These are phyloP conservation scores for Ustulina deusta DNA, from an alignment of 2,329 filamentous ascomycete species.

Conservation along the genomic window DNA sequence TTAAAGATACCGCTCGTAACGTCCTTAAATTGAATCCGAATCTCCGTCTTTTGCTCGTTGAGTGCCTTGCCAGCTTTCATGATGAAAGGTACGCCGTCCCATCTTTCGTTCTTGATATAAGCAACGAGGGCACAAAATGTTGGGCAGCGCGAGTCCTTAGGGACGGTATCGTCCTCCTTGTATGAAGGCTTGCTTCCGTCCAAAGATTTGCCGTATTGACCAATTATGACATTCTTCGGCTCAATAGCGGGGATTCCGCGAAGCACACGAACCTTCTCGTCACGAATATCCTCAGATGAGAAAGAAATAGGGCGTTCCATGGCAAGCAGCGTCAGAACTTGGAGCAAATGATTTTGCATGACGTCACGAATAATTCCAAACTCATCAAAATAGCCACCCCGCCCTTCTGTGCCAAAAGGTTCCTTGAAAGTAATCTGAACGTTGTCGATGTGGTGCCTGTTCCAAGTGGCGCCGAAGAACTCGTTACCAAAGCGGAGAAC, in stretches of 20 bases:
- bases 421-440: constrained; percentile 99
- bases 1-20: constrained; percentile 99
- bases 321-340: constrained; percentile 93
- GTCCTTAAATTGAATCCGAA: constrained; percentile 99
- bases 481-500: constrained; percentile 98
- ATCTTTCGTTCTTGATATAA: constrained; percentile 99
- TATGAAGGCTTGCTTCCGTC: constrained; percentile 97
- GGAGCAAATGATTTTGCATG: constrained; percentile 99
- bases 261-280: constrained; percentile 97
- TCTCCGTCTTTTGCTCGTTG: constrained; percentile 99
- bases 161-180: constrained; percentile 98
- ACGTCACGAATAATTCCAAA: constrained; percentile 99
- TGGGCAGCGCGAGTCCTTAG: constrained; percentile 95
- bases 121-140: constrained; percentile 98
- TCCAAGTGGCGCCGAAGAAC: constrained; percentile 98
- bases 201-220: constrained; percentile 95
- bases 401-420: constrained; percentile 97
- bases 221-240: constrained; percentile 99
- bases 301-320: constrained; percentile 99
- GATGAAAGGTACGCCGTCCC: constrained; percentile 99
- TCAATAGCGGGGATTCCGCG: constrained; percentile 94
- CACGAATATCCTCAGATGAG: constrained; percentile 96
- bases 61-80: constrained; percentile 98
- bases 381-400: constrained; percentile 98
- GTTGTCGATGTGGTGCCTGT: constrained; percentile 99